Conservation (phyloP, 2,329 filamentous ascomycete genomes). For the Hirsutella rhossiliensis region DNA sequence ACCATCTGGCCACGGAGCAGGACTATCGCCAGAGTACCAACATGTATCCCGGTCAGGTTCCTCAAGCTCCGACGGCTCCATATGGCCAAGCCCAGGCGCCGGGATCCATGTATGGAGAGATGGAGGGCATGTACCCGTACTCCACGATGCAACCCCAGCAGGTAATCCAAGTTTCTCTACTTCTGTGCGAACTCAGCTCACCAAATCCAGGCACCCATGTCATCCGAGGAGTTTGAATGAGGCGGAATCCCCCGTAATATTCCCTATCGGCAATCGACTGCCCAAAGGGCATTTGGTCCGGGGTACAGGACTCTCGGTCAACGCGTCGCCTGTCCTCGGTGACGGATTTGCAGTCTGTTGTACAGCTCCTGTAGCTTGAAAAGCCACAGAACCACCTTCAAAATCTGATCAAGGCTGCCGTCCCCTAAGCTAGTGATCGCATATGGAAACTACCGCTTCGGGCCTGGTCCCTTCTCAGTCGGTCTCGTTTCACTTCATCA, state of each 20-base stretch:
- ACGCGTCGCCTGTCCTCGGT: too few relatives aligned
- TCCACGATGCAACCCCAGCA: constrained; percentile 71
- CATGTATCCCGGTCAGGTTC: constrained; percentile 75
- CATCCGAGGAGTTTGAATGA: constrained; percentile 31
- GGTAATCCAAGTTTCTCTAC: constrained; percentile 35
- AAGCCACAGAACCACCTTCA: too few relatives aligned
- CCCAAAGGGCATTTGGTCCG: too few relatives aligned
- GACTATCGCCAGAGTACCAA: constrained; percentile 69
- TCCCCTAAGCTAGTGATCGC: background rate
- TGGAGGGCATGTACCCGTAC: constrained; percentile 80
- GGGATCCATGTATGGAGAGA: constrained; percentile 59
- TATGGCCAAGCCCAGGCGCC: constrained; percentile 69
- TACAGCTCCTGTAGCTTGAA: too few relatives aligned
- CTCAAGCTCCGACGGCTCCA: constrained; percentile 54
- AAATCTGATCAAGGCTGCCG: too few relatives aligned
- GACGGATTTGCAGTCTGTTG: too few relatives aligned
- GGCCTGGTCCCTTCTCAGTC: background rate
- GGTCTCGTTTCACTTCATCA: constrained; percentile 26
- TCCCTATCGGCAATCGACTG: too few relatives aligned
- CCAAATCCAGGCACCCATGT: constrained; percentile 26
- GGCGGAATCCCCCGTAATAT: too few relatives aligned
- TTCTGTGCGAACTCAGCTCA: constrained; percentile 5
- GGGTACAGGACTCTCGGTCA: too few relatives aligned
- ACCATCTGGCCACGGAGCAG: constrained; percentile 53
- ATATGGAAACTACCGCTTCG: background rate